These are phyloP conservation scores for Dentipellis sp. DNA, from an alignment of 768 basidiomycete species.

Conservation along the genomic window DNA sequence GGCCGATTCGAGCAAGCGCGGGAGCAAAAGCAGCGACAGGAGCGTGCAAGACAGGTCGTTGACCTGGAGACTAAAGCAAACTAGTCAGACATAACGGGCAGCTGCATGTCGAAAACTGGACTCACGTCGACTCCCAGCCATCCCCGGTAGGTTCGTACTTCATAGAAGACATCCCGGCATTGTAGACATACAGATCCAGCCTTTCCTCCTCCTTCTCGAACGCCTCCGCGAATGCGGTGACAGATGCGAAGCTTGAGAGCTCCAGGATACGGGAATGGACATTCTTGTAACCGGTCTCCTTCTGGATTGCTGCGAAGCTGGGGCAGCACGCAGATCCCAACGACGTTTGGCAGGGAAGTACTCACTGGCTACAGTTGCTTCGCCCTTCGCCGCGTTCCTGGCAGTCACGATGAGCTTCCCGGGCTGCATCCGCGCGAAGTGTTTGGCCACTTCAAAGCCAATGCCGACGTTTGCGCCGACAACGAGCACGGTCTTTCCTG, in stretches of 20 bases:
- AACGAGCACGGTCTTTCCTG: constrained; percentile 14
- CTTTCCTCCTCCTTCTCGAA: constrained; percentile 14
- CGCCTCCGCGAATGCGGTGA: constrained; percentile 14
- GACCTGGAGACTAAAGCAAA: constrained; percentile 32
- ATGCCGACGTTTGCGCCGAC: constrained; percentile 13
- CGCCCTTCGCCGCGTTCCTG: constrained; percentile 6
- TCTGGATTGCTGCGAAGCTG: constrained; percentile 16
- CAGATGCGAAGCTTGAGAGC: constrained; percentile 16
- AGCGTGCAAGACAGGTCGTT: constrained; percentile 34
- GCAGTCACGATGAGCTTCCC: constrained; percentile 9
- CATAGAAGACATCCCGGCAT: constrained; percentile 12
- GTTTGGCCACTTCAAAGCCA: constrained; percentile 12
- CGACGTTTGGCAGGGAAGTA: background rate
- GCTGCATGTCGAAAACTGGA: background rate
- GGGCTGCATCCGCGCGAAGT: constrained; percentile 12
- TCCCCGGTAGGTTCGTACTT: constrained; percentile 22
- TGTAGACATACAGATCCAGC: constrained; percentile 19
- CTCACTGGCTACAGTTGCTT: constrained; percentile 7
- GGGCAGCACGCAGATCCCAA: background rate
- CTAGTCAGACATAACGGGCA: too few species aligned
- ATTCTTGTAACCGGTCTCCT: constrained; percentile 7
- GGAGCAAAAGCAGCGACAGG: constrained; percentile 33
- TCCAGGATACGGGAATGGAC: constrained; percentile 19
- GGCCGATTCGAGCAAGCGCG: constrained; percentile 23
- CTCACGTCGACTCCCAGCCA: constrained; percentile 21